Evolutionary conservation across 2,329 filamentous ascomycete genomes (phyloP).

Genomic region (Fusarium nematophilum): DNA sequence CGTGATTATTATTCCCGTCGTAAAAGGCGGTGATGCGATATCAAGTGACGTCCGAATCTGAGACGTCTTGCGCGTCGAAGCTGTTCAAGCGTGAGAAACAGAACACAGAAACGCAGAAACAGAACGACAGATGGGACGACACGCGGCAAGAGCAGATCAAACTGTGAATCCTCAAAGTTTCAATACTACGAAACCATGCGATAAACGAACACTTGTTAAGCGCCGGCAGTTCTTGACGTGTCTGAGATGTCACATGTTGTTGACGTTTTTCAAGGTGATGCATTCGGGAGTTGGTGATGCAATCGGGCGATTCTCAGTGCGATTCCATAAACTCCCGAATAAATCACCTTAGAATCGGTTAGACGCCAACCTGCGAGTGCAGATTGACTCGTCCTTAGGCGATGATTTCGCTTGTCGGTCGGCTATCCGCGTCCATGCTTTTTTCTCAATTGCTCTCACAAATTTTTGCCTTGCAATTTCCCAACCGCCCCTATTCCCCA

Average conservation of each 20-base stretch:
- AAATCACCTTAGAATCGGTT: conserved; percentile 14
- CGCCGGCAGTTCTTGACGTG: not conserved
- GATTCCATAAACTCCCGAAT: not conserved
- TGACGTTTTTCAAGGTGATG: not conserved
- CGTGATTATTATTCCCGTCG: no score
- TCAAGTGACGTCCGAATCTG: not conserved
- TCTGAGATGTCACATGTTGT: conserved; percentile 16
- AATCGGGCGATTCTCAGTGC: conserved; percentile 12
- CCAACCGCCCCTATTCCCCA: conserved; percentile 7
- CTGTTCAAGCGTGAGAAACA: conserved; percentile 2
- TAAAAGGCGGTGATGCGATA: no score
- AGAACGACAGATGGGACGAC: not conserved
- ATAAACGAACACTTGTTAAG: not conserved
- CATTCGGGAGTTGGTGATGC: conserved; percentile 5
- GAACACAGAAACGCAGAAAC: not conserved
- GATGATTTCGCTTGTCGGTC: conserved; percentile 1
- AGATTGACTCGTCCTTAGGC: not conserved
- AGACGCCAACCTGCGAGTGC: not conserved
- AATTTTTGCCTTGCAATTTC: conserved; percentile 14
- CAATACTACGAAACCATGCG: not conserved
- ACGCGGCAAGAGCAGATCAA: not conserved
- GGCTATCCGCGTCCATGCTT: not conserved
- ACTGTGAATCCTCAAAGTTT: conserved; percentile 4
- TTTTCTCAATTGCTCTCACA: not conserved
- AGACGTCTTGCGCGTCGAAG: not conserved